These are phyloP conservation scores for Macadamia integrifolia DNA, from an alignment of 164 flowering plant genomes.

Conservation along the genomic window DNA sequence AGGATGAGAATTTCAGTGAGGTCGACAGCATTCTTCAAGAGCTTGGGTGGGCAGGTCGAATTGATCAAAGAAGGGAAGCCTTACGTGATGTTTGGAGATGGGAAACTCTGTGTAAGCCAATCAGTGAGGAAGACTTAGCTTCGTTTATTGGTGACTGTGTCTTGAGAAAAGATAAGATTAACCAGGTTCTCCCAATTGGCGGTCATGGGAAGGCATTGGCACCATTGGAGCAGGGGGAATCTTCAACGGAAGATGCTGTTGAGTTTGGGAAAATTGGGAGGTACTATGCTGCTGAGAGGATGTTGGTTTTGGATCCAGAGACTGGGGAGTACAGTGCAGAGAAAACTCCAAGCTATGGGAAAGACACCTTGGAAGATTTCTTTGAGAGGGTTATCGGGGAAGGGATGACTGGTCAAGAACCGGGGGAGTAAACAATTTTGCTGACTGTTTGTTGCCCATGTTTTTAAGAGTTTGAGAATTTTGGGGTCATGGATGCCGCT, in stretches of 20 bases:
- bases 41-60: slow-evolving; percentile 93
- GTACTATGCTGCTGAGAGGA: slow-evolving; percentile 92
- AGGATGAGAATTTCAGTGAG: slow-evolving; percentile 63
- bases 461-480: slow-evolving; percentile 14
- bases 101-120: slow-evolving; percentile 83
- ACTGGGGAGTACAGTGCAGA: slow-evolving; percentile 80
- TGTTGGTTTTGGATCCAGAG: slow-evolving; percentile 78
- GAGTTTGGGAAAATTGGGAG: slow-evolving; percentile 95
- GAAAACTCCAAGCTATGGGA: slow-evolving; percentile 84
- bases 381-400: slow-evolving; percentile 68
- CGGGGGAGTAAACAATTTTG: slow-evolving; percentile 78
- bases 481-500: not conserved
- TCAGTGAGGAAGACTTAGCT: slow-evolving; percentile 88
- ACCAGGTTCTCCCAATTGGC: slow-evolving; percentile 68
- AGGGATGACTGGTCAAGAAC: slow-evolving; percentile 94
- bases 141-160: slow-evolving; percentile 79
- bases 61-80: slow-evolving; percentile 91
- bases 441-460: slow-evolving; percentile 9
- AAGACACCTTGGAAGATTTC: slow-evolving; percentile 85
- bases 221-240: slow-evolving; percentile 94
- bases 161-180: slow-evolving; percentile 46
- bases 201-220: slow-evolving; percentile 91
- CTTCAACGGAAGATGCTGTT: slow-evolving; percentile 78
- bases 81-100: slow-evolving; percentile 93
- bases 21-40: slow-evolving; percentile 94